Conservation (phyloP, 306 rosid species). For the Aeschynomene evenia region DNA sequence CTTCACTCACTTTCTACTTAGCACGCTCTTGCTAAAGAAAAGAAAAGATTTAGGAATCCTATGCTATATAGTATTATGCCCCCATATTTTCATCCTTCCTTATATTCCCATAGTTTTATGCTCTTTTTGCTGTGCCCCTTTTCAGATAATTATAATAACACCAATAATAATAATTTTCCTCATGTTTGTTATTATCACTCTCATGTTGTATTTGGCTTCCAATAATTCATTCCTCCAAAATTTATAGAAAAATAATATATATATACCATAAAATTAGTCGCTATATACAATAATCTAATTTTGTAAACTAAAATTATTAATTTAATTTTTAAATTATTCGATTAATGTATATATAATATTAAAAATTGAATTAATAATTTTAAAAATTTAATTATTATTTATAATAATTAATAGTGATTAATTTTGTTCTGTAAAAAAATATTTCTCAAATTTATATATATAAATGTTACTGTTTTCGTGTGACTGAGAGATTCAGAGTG, state of each 20-base stretch:
- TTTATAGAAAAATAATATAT: too few relatives aligned
- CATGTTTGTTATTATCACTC: slow-evolving; percentile 31
- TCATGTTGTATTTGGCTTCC: slow-evolving; percentile 25
- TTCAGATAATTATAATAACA: slow-evolving; percentile 29
- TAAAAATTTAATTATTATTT: too few relatives aligned
- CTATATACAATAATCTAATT: too few relatives aligned
- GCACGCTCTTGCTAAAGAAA: slow-evolving; percentile 67
- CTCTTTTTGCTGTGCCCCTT: slow-evolving; percentile 66
- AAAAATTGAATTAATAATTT: too few relatives aligned
- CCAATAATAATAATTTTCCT: slow-evolving; percentile 48
- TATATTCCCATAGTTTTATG: slow-evolving; percentile 63
- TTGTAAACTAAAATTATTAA: too few relatives aligned
- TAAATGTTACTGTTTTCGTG: slow-evolving; percentile 24
- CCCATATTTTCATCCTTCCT: slow-evolving; percentile 53
- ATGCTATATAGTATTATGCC: too few relatives aligned
- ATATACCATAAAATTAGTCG: too few relatives aligned
- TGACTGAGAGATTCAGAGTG: slow-evolving; percentile 34
- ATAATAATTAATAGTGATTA: too few relatives aligned
- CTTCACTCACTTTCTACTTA: slow-evolving; percentile 56
- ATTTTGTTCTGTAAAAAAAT: too few relatives aligned
- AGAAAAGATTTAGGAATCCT: slow-evolving; percentile 86
- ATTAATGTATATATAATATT: too few relatives aligned
- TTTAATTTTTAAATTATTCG: too few relatives aligned
- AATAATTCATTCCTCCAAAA: slow-evolving; percentile 28
- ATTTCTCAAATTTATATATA: too few relatives aligned